These are phyloP conservation scores for Bipolaris zeicola DNA, from an alignment of 2,329 filamentous ascomycete species.

Conservation along the genomic window DNA sequence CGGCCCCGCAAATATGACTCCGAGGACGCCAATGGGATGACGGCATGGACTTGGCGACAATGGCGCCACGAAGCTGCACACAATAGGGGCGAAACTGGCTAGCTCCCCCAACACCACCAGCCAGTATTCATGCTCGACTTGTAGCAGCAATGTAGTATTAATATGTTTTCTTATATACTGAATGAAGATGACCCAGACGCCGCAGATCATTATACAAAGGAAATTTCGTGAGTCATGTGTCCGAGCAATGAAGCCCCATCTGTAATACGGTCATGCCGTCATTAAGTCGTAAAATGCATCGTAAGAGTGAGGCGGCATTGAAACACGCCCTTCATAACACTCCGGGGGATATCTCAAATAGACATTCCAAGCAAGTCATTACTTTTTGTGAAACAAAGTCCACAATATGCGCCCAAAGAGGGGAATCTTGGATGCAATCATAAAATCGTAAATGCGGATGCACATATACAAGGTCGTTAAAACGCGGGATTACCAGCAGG, in stretches of 20 bases:
- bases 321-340: constrained; percentile 43
- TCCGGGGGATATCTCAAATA: constrained; percentile 41
- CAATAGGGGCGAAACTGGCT: not conserved
- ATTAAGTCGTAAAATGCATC: constrained; percentile 40
- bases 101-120: too few species aligned
- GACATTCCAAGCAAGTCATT: constrained; percentile 32
- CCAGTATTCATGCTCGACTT: not conserved
- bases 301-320: constrained; percentile 44
- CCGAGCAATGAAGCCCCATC: constrained; percentile 18
- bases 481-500: constrained; percentile 24
- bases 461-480: constrained; percentile 24
- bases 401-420: constrained; percentile 29
- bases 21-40: not conserved
- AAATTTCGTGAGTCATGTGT: constrained; percentile 19
- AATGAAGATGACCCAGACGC: constrained; percentile 7
- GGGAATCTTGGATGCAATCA: constrained; percentile 36
- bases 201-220: constrained; percentile 12
- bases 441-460: constrained; percentile 37
- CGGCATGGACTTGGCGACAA: not conserved
- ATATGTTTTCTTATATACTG: constrained; percentile 7
- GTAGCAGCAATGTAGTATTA: constrained; percentile 12
- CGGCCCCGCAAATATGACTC: constrained; percentile 14
- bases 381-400: constrained; percentile 33
- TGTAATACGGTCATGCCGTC: constrained; percentile 26
- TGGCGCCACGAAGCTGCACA: not conserved